A percentile compares a stretch with the other conserved stretches of the same genome.
These are phyloP conservation scores for Marasmius tenuissimus DNA, from an alignment of 1,284 basidiomycete genomes.

Conservation along the genomic window DNA sequence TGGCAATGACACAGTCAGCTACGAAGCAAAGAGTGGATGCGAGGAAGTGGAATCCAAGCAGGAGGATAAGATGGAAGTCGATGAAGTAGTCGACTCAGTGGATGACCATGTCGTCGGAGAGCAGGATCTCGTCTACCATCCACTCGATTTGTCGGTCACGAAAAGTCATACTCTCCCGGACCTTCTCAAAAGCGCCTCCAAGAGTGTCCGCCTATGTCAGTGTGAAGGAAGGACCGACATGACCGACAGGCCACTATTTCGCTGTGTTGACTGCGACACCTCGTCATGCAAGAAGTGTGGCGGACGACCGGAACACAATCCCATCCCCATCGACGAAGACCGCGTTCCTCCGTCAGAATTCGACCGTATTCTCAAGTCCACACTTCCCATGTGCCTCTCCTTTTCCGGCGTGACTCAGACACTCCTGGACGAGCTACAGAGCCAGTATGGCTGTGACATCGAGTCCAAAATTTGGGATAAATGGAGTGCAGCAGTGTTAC, in stretches of 20 bases:
- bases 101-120: constrained; percentile 69
- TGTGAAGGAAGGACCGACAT: constrained; percentile 89
- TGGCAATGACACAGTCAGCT: constrained; percentile 61
- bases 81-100: constrained; percentile 31
- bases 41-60: constrained; percentile 28
- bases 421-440: constrained; percentile 55
- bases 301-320: constrained; percentile 87
- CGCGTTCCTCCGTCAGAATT: constrained; percentile 74
- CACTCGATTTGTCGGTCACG: constrained; percentile 70
- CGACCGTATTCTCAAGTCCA: constrained; percentile 72
- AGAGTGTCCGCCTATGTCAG: constrained; percentile 78
- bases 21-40: constrained; percentile 56
- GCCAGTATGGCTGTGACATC: constrained; percentile 42
- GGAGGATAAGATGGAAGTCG: constrained; percentile 47
- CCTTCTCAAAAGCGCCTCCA: constrained; percentile 66
- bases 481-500: constrained; percentile 72
- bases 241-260: constrained; percentile 67
- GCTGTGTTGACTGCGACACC: constrained; percentile 76
- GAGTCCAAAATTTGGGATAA: constrained; percentile 56
- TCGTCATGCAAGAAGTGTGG: constrained; percentile 86
- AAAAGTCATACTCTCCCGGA: constrained; percentile 46
- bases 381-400: constrained; percentile 85
- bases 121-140: constrained; percentile 58
- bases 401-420: constrained; percentile 54
- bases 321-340: constrained; percentile 53